Base-by-base conservation (phyloP, 2,329 filamentous ascomycete genomes). In the Atkinsonella hypoxylon region DNA sequence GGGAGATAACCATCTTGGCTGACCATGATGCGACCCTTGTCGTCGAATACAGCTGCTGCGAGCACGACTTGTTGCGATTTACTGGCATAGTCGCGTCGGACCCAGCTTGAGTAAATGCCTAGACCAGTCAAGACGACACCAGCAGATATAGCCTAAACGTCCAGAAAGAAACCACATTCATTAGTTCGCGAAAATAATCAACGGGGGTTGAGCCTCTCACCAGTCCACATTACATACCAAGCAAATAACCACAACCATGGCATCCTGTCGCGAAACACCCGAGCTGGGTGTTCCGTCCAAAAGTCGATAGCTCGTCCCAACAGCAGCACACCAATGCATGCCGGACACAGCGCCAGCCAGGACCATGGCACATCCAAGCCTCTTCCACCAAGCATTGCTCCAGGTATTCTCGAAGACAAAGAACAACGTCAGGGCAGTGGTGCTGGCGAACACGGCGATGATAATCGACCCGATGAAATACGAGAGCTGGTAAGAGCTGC, bases 271-370 rank as follows among this genome's bases (percentile, higher is more conserved):
- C 7, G 55, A 57, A 31, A 55, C 47, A 17, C 50, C 54, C 39
- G 48, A 51, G 7, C 45, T 38, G 6, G 45, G 38, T 68, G 68
- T 52, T 72, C 62, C 50, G 70, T 13, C 32, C 4, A 75, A 65
- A 51, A 86, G 64, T 36, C 71, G 73, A 62, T 90, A 93, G 10
- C 66, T 63, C 4, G 86, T 91, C 9, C 85, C 85, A 11, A 78
- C 75, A 3, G 83, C 77, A 20, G 85, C 87, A 49, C 83, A 83
- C 84, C 87, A 93, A 66, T 93, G 87, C 87, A 93, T 91, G 1
- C 85, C 85, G 4, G 83, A 89, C 1, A 91, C 85, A 36, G 84
- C 86, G n/a, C 77, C 72, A 10, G 86, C 84, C 40, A 94, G 73
- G 20, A 89, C 65, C 47, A 79, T 69, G 15, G 83, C 84, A 55